Evolutionary conservation across 1,139 yeast species (phyloP), one percentile per base, ranked within the genome.

Genomic region (Saccharomyces hybrid): DNA sequence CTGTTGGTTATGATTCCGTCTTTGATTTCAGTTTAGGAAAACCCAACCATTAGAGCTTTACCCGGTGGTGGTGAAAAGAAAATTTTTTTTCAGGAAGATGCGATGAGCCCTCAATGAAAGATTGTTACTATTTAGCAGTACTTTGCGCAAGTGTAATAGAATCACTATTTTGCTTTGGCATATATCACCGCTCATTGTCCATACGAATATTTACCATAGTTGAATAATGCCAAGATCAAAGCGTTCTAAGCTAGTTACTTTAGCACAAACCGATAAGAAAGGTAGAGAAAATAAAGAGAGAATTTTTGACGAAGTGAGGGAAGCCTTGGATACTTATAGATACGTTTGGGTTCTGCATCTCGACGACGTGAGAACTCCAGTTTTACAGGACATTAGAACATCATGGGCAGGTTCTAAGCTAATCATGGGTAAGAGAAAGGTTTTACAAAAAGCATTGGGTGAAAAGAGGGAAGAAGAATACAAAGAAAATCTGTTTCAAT

Each of bases 291-390:
- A 90, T 73, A 93, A 93, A 72, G 93, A 84, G 64, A 80, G 93
- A 68, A 84, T 91, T 63, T 93, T 90, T 61, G 96, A 90, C 67
- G 97, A 90, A 61, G 86, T 93, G 54, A 84, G 97, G 74, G 79
- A 80, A 59, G 84, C 87, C 25, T 79, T 93, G 58, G 98, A 93
- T 66, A 77, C 80, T 52, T 86, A 75, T 73, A 81, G 82, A 67
- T 88, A 83, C 72, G 84, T 82, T 50, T 93, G 96, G 93, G 86
- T 90, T 34, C 81, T 95, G 62, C 81, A 84, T 61, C 81, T 93
- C 59, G 95, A 89, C 68, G 95, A 91, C 74, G 96, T 93, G 70
- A 86, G 99, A 75, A 95, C 97, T 58, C 96, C 96, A 54, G 96
- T 91, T 56, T 78, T 93, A 65, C 97, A 93, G 73, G 96, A 89